Evolutionary conservation across 805 yeast genomes (phyloP).

Genomic region (Candida schatavii): DNA sequence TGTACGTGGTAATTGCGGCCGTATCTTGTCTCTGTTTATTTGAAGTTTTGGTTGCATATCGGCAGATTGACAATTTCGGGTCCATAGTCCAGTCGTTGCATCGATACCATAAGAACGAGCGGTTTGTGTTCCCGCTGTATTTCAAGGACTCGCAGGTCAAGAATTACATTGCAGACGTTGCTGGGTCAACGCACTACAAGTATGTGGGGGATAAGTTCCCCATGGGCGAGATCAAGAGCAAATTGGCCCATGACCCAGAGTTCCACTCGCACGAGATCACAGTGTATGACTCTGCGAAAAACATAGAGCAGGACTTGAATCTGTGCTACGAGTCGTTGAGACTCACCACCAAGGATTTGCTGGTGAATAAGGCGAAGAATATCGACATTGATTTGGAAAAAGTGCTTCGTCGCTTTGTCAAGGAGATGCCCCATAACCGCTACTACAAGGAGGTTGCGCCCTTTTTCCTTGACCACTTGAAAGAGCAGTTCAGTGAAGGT

Average conservation of each 20-base stretch:
- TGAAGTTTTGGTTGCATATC: not conserved
- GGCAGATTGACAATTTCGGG: not conserved
- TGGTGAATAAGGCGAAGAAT: not conserved
- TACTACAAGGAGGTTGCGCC: constrained; percentile 25
- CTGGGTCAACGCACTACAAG: not conserved
- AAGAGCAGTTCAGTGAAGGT: constrained; percentile 8
- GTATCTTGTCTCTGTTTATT: not conserved
- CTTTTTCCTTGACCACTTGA: constrained; percentile 21
- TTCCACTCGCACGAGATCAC: constrained; percentile 10
- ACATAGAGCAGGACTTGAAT: constrained; percentile 10
- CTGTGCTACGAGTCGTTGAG: constrained; percentile 9
- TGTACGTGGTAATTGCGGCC: not conserved
- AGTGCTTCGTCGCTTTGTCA: constrained; percentile 1
- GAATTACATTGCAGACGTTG: not conserved
- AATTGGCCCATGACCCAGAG: not conserved
- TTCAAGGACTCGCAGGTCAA: not conserved
- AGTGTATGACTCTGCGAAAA: constrained; percentile 9
- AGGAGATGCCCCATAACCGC: constrained; percentile 12
- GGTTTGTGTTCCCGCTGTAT: constrained; percentile 5
- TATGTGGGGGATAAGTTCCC: not conserved
- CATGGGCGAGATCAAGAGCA: not conserved
- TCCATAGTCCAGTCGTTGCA: not conserved
- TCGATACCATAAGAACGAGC: not conserved
- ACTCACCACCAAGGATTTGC: not conserved
- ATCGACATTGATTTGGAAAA: constrained; percentile 4